These are phyloP conservation scores for Crucihimalaya himalaica DNA, from an alignment of 345 rosid species.

Conservation along the genomic window DNA sequence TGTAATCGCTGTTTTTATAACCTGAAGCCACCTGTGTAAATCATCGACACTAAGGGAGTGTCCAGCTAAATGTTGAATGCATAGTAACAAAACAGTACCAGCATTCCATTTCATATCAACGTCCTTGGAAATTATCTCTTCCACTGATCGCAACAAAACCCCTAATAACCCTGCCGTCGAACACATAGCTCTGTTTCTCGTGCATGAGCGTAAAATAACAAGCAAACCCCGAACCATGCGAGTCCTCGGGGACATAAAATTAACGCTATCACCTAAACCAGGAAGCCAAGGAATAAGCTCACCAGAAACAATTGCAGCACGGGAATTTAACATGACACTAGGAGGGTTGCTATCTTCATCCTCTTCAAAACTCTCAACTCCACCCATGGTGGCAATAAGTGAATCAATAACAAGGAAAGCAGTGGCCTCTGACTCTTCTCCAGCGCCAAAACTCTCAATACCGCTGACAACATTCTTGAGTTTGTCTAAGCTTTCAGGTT, in stretches of 20 bases:
- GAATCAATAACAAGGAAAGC: constrained; percentile 93
- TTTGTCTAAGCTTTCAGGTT: constrained; percentile 84
- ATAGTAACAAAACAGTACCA: constrained; percentile 72
- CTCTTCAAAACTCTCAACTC: constrained; percentile 97
- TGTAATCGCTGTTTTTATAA: constrained; percentile 60
- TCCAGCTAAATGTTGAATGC: constrained; percentile 88
- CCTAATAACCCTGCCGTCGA: constrained; percentile 86
- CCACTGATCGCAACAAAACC: constrained; percentile 84
- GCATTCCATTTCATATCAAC: constrained; percentile 71
- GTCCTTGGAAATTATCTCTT: constrained; percentile 71
- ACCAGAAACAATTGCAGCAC: constrained; percentile 96
- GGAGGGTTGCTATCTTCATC: constrained; percentile 96
- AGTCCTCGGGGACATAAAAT: constrained; percentile 88
- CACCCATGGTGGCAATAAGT: constrained; percentile 99
- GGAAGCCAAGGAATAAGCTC: constrained; percentile 95
- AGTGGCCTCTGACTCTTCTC: constrained; percentile 76
- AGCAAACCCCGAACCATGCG: constrained; percentile 94
- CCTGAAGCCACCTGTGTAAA: constrained; percentile 77
- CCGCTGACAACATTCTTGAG: constrained; percentile 88
- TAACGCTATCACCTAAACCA: constrained; percentile 62
- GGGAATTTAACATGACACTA: constrained; percentile 95
- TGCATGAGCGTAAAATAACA: constrained; percentile 89
- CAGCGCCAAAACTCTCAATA: constrained; percentile 69
- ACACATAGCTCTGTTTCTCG: constrained; percentile 99
- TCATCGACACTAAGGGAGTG: constrained; percentile 88